Base-by-base conservation (phyloP, 768 basidiomycete species). In the Podaxis rugospora region DNA sequence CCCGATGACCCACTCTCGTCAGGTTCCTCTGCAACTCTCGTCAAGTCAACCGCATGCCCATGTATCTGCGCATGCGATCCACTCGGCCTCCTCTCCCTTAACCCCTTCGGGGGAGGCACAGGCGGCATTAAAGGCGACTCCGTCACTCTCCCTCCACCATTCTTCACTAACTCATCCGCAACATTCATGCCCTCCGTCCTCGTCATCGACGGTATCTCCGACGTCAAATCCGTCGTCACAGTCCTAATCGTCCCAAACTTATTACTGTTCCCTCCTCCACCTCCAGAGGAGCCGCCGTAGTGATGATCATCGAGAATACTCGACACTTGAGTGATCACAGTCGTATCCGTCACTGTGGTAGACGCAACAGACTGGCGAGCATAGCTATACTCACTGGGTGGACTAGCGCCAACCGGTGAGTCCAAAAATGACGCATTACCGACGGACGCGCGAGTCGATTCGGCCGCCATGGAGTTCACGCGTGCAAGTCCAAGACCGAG, bases 221-320 rank as follows among this genome's bases (percentile, higher is more conserved):
- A 90, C 18, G 91, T 93, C 62, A 87, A 79, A 64, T 92, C 91
- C 32, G 92, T 93, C 35, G 86, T 91, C 62, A 87, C 77, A n/a
- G 92, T 92, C 67, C 89, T 80, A 63, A 93, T 84, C 10, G 92
- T 93, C 44, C 86, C 89, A 71, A 85, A 93, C 69, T 83, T 87
- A 68, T 83, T 86, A 3, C 18, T 18, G 64, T 77, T 76, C 65
- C 66, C 56, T 62, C 57, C 55, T 63, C 52, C 59, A 9, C 51
- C 46, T 44, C 61, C 58, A 21, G 32, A 49, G 28, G 23, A 23
- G 13, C 57, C 56, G 40, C 63, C 63, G 21, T 72, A 76, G 57
- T 75, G 74, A 59, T 74, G 75, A 55, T 75, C 72, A 68, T 89
- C 87, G 56, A 89, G 75, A 61, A 89, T 72, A 64, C 87, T 89